Conservation (phyloP, 1,284 basidiomycete genomes). For the Nidula niveotomentosa region DNA sequence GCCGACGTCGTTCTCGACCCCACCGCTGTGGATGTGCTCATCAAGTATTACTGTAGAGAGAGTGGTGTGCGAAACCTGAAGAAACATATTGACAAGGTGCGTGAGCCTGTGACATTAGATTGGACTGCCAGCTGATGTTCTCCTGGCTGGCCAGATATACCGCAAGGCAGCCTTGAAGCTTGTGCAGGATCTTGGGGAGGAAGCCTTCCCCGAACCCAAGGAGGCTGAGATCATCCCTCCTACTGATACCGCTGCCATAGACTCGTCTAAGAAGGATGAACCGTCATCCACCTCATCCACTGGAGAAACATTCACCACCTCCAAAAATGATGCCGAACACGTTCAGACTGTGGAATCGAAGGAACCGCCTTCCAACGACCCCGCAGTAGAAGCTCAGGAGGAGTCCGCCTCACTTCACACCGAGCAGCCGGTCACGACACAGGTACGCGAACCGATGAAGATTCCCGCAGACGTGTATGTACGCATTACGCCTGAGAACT, state of each 20-base stretch:
- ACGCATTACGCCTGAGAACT: constrained; percentile 80
- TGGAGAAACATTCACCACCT: constrained; percentile 16
- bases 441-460: constrained; percentile 76
- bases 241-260: constrained; percentile 11
- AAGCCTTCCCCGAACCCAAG: constrained; percentile 74
- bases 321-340: too few species aligned
- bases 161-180: constrained; percentile 95
- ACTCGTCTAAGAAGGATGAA: constrained; percentile 1
- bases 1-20: constrained; percentile 80
- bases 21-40: constrained; percentile 86
- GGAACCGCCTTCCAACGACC: constrained; percentile 33
- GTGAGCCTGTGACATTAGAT: constrained; percentile 1
- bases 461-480: constrained; percentile 84
- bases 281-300: constrained; percentile 10
- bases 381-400: constrained; percentile 12
- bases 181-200: constrained; percentile 90
- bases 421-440: constrained; percentile 67
- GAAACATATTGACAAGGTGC: constrained; percentile 94
- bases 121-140: constrained; percentile 4
- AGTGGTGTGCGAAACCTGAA: constrained; percentile 94
- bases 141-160: constrained; percentile 72
- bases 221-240: constrained; percentile 8
- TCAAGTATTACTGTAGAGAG: constrained; percentile 97
- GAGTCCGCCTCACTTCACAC: neutral
- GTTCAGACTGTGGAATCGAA: constrained; percentile 33